These are phyloP conservation scores for Podaxis sp. DNA, from an alignment of 768 basidiomycete species.

Conservation along the genomic window DNA sequence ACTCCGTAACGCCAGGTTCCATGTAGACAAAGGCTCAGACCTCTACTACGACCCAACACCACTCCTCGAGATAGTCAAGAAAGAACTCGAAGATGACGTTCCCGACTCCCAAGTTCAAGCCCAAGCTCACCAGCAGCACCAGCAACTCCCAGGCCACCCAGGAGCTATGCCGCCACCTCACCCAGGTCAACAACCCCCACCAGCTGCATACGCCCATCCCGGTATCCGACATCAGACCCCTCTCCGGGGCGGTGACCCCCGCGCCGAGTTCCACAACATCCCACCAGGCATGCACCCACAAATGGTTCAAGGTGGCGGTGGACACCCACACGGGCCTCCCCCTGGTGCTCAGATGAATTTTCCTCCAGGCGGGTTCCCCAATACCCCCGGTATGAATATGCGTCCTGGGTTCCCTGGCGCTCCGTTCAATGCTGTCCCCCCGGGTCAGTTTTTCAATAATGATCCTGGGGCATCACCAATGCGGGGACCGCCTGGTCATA, in stretches of 20 bases:
- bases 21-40: slow-evolving; percentile 68
- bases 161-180: slow-evolving; percentile 18
- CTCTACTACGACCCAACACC: slow-evolving; percentile 70
- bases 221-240: slow-evolving; percentile 28
- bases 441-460: slow-evolving; percentile 16
- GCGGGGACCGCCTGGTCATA: slow-evolving; percentile 14
- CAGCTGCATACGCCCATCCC: slow-evolving; percentile 12
- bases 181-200: slow-evolving; percentile 16
- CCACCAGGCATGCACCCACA: slow-evolving; percentile 22
- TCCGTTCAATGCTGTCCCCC: slow-evolving; percentile 19
- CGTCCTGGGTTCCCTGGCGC: slow-evolving; percentile 13
- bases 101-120: slow-evolving; percentile 23
- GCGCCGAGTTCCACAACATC: slow-evolving; percentile 16
- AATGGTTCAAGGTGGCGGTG: slow-evolving; percentile 18
- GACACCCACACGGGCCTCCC: slow-evolving; percentile 13
- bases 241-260: slow-evolving; percentile 24
- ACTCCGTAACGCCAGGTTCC: slow-evolving; percentile 43
- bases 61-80: slow-evolving; percentile 50
- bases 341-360: slow-evolving; percentile 23
- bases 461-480: slow-evolving; percentile 8
- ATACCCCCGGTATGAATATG: slow-evolving; percentile 21
- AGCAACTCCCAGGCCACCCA: slow-evolving; percentile 23
- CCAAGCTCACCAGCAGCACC: slow-evolving; percentile 21
- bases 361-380: slow-evolving; percentile 22
- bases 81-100: slow-evolving; percentile 34